These are phyloP conservation scores for Salpingoeca rosetta DNA, from an alignment of 78 protist species.

Conservation along the genomic window DNA sequence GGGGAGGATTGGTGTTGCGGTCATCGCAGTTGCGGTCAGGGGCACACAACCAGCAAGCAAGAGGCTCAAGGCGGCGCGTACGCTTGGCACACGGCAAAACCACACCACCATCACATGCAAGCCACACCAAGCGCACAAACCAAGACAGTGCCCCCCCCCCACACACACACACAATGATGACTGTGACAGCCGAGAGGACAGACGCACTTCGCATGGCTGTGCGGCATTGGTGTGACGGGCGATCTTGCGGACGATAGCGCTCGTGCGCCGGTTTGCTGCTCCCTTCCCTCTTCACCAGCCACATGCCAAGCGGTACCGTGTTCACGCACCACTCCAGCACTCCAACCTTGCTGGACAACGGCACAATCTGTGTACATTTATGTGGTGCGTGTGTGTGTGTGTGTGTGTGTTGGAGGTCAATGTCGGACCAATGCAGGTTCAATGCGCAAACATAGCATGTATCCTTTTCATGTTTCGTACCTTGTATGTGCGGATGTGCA, in stretches of 20 bases:
- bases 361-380: conserved; percentile 28
- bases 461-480: no score
- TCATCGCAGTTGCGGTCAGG: neutral
- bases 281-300: conserved; percentile 27
- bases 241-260: conserved; percentile 19
- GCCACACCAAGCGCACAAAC: neutral
- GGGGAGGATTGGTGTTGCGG: neutral
- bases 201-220: neutral
- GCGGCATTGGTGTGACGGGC: neutral
- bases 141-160: no score
- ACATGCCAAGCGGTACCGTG: conserved; percentile 44
- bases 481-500: conserved; percentile 53
- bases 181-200: neutral
- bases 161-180: neutral
- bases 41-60: neutral
- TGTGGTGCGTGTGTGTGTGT: conserved; percentile 49
- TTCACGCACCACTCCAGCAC: conserved; percentile 59
- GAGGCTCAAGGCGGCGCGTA: no score
- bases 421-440: no score
- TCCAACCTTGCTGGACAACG: conserved; percentile 60
- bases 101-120: conserved; percentile 1
- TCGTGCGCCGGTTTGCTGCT: no score
- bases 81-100: neutral
- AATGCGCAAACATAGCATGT: no score
- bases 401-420: neutral